These are phyloP conservation scores for Haematococcus lacustris DNA, from an alignment of 139 green algal species.

Conservation along the genomic window DNA sequence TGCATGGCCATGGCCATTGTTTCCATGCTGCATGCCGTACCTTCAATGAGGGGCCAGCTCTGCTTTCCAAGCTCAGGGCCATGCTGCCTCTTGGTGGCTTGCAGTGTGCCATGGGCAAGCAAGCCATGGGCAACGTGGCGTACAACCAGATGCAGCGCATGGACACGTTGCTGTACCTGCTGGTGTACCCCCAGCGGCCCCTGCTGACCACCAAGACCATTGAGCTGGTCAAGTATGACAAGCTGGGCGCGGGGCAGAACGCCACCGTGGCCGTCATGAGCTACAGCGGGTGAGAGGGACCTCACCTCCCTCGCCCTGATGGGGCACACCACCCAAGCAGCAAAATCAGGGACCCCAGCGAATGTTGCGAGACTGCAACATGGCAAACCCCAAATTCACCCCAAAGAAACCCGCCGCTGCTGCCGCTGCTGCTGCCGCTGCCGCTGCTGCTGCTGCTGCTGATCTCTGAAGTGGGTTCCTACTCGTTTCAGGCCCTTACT, in stretches of 20 bases:
- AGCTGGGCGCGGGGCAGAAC: constrained; percentile 96
- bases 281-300: constrained; percentile 72
- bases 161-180: constrained; percentile 96
- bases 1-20: no score
- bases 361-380: no score
- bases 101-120: constrained; percentile 98
- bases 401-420: no score
- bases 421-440: neutral
- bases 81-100: neutral
- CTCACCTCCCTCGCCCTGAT: no score
- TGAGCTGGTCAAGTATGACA: constrained; percentile 71
- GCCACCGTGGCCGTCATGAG: constrained; percentile 95
- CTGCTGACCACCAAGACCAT: constrained; percentile 97
- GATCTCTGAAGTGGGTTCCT: no score
- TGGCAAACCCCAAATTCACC: no score
- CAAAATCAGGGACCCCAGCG: no score
- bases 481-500: no score
- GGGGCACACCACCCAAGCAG: no score
- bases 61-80: no score
- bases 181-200: constrained; percentile 91
- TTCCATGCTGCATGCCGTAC: no score
- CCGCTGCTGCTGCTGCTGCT: neutral
- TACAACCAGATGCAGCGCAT: constrained; percentile 93
- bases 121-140: constrained; percentile 97
- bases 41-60: no score